phyloP scores from a whole-genome alignment of 2,329 filamentous ascomycete species.

The Didymellaceae sp. region DNA sequence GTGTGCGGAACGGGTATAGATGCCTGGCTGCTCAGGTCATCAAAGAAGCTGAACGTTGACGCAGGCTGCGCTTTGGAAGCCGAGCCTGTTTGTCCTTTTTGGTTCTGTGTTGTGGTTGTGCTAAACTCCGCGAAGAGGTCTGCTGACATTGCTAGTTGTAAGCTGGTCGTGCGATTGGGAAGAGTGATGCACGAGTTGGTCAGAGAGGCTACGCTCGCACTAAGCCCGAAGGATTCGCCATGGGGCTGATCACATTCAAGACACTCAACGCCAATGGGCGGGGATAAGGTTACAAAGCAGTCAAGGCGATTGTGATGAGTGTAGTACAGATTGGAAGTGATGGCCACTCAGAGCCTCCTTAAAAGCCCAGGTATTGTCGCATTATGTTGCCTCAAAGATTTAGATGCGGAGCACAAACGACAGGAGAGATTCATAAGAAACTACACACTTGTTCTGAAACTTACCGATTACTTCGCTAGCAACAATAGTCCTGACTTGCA shows the following conservation, averaged over 20 bases:
- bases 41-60: constrained; percentile 44
- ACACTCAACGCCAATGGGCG: neutral
- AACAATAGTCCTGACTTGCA: too few relatives aligned
- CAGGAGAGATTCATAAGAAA: too few relatives aligned
- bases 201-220: constrained; percentile 23
- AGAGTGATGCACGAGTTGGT: constrained; percentile 17
- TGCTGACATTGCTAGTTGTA: constrained; percentile 38
- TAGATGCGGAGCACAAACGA: too few relatives aligned
- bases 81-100: constrained; percentile 18
- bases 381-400: too few relatives aligned
- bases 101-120: constrained; percentile 22
- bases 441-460: too few relatives aligned
- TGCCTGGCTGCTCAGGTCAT: constrained; percentile 33
- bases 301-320: too few relatives aligned
- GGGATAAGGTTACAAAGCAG: too few relatives aligned
- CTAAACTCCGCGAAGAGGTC: constrained; percentile 47
- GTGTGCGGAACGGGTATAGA: constrained; percentile 17
- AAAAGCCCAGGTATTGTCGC: too few relatives aligned
- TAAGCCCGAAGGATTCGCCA: constrained; percentile 21
- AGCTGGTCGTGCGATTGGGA: constrained; percentile 13
- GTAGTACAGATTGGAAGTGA: too few relatives aligned
- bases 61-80: constrained; percentile 17
- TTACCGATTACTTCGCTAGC: too few relatives aligned
- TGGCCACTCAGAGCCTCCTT: too few relatives aligned
- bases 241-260: too few relatives aligned